Base-by-base conservation (phyloP, 768 basidiomycete species). In the Lentinula boryana region DNA sequence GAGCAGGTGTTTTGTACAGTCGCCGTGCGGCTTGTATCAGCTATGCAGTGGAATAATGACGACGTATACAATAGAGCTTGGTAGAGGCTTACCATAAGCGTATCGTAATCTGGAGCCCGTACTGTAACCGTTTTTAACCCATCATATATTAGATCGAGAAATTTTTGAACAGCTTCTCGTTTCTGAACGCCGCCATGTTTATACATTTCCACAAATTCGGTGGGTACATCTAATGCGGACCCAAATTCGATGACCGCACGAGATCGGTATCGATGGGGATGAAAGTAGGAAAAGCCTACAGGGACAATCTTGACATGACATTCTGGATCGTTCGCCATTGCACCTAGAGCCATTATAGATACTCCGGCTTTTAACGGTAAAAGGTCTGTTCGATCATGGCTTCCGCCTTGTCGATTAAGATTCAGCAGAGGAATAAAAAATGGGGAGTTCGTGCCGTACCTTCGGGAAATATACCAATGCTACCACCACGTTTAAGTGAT, bases 201-300 rank as follows among this genome's bases (percentile, higher is more conserved):
- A 76, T 95, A 99, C 86, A 91, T 88, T 33, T 90, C 86, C 2
- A 98, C 87, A 36, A 91, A 78, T 64, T 95, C 93, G 4, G 72
- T 68, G n/a, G 96, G 95, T n/a, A 98, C 92, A 67, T 93, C 90
- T 62, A 98, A 75, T 8, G 95, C 92, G 2, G 84, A 77, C 5
- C 97, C 97, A 71, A 98, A 99, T 70, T 99, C 97, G 53, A 99
- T 90, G 31, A 99, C 97, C 6, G 95, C 97, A 60, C 97, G 86
- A 13, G 95, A 97, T 36, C 97, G 88, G 79, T 98, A 99, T 63
- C 88, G 87, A 75, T 88, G 84, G 1, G 86, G 83, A 71, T 88
- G 87, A 70, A 89, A 88, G 66, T 89, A 88, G 36, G 84, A 85
- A 31, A 89, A 68, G 68, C 89, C 84, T 71, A 94, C 86, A 70